These are phyloP conservation scores for Nicotiana sylvestris DNA, from an alignment of 257 asterid genomes.

Conservation along the genomic window DNA sequence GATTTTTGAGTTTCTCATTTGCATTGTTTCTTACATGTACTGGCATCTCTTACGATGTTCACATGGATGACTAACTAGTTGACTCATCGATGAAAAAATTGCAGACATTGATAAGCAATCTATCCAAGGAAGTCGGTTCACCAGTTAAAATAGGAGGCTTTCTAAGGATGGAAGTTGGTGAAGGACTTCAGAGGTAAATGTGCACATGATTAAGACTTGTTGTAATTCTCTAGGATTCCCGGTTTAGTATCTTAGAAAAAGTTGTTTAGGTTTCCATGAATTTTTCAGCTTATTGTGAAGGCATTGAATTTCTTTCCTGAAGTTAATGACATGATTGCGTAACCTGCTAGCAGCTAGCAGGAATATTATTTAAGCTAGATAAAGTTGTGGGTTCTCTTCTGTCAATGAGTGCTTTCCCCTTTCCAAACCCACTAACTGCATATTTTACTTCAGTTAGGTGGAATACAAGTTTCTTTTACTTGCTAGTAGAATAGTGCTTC, in stretches of 20 bases:
- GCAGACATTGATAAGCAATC: conserved; percentile 65
- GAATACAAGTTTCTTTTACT: neutral
- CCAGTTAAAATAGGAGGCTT: conserved; percentile 70
- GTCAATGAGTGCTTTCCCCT: neutral
- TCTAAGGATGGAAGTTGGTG: conserved; percentile 88
- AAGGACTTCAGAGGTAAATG: conserved; percentile 68
- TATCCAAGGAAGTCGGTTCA: conserved; percentile 83
- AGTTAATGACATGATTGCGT: neutral
- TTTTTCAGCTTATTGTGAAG: neutral
- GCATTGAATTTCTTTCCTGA: neutral
- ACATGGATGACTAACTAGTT: neutral
- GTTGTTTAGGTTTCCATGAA: neutral
- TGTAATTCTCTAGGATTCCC: conserved; percentile 5
- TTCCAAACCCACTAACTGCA: neutral
- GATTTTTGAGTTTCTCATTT: neutral
- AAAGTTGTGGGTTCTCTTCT: neutral
- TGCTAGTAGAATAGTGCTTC: neutral
- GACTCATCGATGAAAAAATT: conserved; percentile 17
- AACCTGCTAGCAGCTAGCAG: neutral
- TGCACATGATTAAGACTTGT: neutral
- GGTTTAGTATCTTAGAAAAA: neutral
- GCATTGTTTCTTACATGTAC: neutral
- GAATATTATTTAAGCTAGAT: neutral
- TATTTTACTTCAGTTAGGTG: neutral
- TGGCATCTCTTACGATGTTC: neutral